Evolutionary conservation across 306 rosid species (phyloP).

Genomic region (Quercus cerris): DNA sequence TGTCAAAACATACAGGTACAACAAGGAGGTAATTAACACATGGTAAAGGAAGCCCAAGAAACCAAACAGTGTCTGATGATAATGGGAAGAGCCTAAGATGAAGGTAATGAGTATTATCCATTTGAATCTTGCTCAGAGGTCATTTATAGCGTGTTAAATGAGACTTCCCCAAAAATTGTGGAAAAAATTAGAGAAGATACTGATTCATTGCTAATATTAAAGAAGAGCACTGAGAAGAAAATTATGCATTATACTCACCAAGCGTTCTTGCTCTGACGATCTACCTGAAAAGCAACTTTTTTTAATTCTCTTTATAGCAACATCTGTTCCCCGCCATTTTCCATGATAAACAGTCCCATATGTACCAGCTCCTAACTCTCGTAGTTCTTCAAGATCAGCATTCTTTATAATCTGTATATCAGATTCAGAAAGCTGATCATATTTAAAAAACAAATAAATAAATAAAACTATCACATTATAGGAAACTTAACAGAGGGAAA

Average conservation of each 20-base stretch:
- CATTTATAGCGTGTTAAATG: no score
- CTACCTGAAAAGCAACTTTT: conserved; percentile 29
- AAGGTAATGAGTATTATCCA: no score
- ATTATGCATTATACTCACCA: conserved; percentile 21
- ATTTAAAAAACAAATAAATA: neutral
- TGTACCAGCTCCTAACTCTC: conserved; percentile 36
- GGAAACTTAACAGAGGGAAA: neutral
- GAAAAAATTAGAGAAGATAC: no score
- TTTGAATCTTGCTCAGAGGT: no score
- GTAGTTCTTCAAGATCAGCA: conserved; percentile 32
- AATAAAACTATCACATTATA: neutral
- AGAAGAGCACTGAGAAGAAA: neutral
- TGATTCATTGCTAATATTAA: no score
- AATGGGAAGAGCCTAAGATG: no score
- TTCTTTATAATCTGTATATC: conserved; percentile 27
- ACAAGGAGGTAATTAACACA: no score
- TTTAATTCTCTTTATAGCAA: conserved; percentile 33
- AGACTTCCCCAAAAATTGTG: no score
- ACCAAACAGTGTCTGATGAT: no score
- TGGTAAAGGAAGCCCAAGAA: no score
- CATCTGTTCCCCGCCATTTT: conserved; percentile 34
- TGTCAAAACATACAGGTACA: no score
- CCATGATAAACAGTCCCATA: conserved; percentile 38
- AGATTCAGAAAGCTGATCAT: neutral
- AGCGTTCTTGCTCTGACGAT: conserved; percentile 30